Percentiles rank a stretch among this genome's conserved stretches.
Conservation (phyloP, 78 protist species). For the Dictyostelium firmibasis region DNA sequence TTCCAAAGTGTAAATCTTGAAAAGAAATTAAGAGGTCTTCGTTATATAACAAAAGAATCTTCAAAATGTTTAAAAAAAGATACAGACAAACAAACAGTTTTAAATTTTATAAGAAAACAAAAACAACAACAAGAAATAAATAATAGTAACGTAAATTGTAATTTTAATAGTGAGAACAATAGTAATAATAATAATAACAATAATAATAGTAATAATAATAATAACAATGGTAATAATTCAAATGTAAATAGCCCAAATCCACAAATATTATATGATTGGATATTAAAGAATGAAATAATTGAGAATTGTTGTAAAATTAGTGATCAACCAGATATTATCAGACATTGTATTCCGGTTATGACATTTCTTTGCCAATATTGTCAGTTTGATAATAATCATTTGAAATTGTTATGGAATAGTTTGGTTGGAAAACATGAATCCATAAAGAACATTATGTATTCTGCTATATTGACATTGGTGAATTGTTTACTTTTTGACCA, state of each 20-base stretch:
- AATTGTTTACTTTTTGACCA: neutral
- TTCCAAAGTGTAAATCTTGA: constrained; percentile 51
- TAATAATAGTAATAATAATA: constrained; percentile 8
- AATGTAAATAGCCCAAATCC: constrained; percentile 12
- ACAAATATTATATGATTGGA: constrained; percentile 52
- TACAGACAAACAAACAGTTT: neutral
- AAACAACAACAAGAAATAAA: neutral
- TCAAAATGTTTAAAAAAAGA: constrained; percentile 51
- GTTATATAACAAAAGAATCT: constrained; percentile 47
- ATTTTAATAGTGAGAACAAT: neutral
- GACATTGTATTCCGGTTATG: constrained; percentile 58
- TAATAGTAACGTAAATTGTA: neutral
- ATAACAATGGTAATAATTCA: neutral
- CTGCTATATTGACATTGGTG: constrained; percentile 8
- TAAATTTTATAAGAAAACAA: constrained; percentile 47
- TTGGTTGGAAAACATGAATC: constrained; percentile 68
- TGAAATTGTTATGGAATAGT: constrained; percentile 50
- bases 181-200: neutral
- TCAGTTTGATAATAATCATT: constrained; percentile 1
- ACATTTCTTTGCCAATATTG: constrained; percentile 41
- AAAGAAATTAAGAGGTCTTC: constrained; percentile 43
- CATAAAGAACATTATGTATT: constrained; percentile 37
- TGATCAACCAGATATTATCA: constrained; percentile 73
- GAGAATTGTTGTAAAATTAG: constrained; percentile 56
- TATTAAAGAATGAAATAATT: constrained; percentile 50